Base-by-base conservation (phyloP, 2,329 filamentous ascomycete species). In the Monascus ruber region DNA sequence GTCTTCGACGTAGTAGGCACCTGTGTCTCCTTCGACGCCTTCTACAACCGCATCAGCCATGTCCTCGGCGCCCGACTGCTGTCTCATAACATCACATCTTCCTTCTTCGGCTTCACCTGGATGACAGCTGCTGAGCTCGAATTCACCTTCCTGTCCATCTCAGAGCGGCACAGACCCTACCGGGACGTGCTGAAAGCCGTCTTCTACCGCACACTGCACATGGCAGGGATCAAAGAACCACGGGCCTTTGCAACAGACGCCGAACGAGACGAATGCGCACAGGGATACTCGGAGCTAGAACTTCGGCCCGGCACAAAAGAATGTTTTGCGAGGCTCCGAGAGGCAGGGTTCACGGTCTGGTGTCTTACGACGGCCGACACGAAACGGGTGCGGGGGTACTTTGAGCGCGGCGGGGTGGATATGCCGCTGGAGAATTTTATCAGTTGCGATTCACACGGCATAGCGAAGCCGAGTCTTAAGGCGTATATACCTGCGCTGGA, bases 1-100 rank as follows among this genome's bases (percentile, higher is more conserved):
- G 67, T 71, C 26, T 72, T 71, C 45, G 69, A 72, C 49, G 63
- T 76, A 2, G 72, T 76, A 38, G 68, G 68, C 9, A 71, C 68
- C 11, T 62, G 62, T 36, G 64, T 70, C 34, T 63, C 58, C 25
- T 68, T 65, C 47, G 56, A 65, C n/a, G 58, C 60, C 27, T 66
- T 62, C 47, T 65, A 58, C 48, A 43, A 49, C 27, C 46, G 52
- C 36, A 64, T 70, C 38, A 51, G 64, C 24, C 29, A 47, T 5
- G 48, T 53, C 11, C 55, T 71, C 8, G 67, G 67, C 24, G 24
- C 49, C 3, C 54, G 55, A 31, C 56, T 71, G 1, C 42, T 40
- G 4, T 27, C 45, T 1, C 42, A 62, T 34, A 52, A 47, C 32
- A 59, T 70, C 38, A 56, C 56, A 0, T 47, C 65, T 0, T 52